phyloP scores from a whole-genome alignment of 805 yeast genomes.

The Sugiyamaella americana region DNA sequence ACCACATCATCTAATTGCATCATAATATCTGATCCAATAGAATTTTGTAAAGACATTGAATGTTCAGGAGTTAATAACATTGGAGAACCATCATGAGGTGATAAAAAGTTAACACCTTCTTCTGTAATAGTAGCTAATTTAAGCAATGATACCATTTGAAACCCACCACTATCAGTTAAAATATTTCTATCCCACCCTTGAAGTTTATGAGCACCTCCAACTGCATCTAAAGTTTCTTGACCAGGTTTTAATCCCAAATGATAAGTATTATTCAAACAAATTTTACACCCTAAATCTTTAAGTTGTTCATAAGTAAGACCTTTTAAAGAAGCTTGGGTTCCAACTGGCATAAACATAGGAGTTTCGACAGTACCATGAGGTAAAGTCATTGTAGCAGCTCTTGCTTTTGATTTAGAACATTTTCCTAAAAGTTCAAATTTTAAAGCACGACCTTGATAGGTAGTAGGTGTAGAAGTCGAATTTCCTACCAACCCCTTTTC shows the following conservation, averaged over 20 bases:
- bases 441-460: slow-evolving; percentile 26
- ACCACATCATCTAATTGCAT: slow-evolving; percentile 45
- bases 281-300: slow-evolving; percentile 35
- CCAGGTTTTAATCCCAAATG: slow-evolving; percentile 42
- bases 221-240: slow-evolving; percentile 35
- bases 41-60: slow-evolving; percentile 40
- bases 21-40: slow-evolving; percentile 42
- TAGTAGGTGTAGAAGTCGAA: slow-evolving; percentile 1
- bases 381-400: slow-evolving; percentile 37
- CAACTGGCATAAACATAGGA: slow-evolving; percentile 45
- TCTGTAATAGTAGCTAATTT: slow-evolving; percentile 43
- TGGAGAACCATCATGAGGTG: slow-evolving; percentile 42
- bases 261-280: slow-evolving; percentile 41
- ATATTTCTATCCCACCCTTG: slow-evolving; percentile 40
- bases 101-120: slow-evolving; percentile 40
- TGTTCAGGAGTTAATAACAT: slow-evolving; percentile 44
- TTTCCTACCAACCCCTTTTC: neutral
- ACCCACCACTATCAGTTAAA: slow-evolving; percentile 41
- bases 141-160: slow-evolving; percentile 41
- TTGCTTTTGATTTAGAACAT: slow-evolving; percentile 39
- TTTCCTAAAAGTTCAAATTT: slow-evolving; percentile 37
- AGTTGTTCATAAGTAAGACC: slow-evolving; percentile 41
- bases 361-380: slow-evolving; percentile 41
- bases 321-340: slow-evolving; percentile 42
- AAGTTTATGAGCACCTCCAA: slow-evolving; percentile 41